phyloP scores from a whole-genome alignment of 2,329 filamentous ascomycete genomes.

The Clonostachys rhizophaga region DNA sequence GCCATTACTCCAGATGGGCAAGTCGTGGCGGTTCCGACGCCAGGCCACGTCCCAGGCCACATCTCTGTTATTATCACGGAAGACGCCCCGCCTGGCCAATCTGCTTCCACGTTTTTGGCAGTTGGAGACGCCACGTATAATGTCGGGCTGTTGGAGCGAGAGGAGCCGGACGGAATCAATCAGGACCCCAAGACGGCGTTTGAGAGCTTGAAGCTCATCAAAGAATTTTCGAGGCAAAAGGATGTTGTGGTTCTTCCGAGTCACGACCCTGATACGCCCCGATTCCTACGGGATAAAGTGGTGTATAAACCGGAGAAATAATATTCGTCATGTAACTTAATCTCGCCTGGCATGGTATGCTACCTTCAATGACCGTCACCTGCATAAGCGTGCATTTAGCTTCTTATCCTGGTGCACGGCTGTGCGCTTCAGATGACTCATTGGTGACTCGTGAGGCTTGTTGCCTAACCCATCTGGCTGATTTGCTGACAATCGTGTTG shows the following conservation, averaged over 20 bases:
- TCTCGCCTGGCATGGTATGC: too few species aligned
- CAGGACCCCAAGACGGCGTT: conserved; percentile 17
- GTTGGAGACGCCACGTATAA: conserved; percentile 22
- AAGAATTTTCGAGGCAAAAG: conserved; percentile 15
- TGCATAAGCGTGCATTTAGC: too few species aligned
- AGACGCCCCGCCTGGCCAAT: conserved; percentile 7
- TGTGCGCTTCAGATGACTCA: too few species aligned
- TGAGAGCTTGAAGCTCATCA: conserved; percentile 19
- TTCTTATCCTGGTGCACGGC: too few species aligned
- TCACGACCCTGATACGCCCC: conserved; percentile 9
- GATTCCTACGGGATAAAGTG: conserved; percentile 2
- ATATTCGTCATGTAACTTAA: too few species aligned
- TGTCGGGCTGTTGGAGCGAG: conserved; percentile 17
- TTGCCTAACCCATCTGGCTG: too few species aligned
- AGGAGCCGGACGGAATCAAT: conserved; percentile 23
- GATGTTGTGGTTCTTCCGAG: conserved; percentile 16
- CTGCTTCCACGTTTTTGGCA: conserved; percentile 15
- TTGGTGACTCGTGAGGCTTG: too few species aligned
- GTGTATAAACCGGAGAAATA: too few species aligned
- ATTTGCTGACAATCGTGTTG: too few species aligned
- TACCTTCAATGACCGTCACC: too few species aligned
- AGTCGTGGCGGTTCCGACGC: conserved; percentile 21
- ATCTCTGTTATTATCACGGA: conserved; percentile 17
- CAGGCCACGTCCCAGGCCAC: conserved; percentile 25
- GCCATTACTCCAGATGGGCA: conserved; percentile 19